Evolutionary conservation across 2,329 filamentous ascomycete genomes (phyloP).

Genomic region (Pseudogymnoascus sp.): DNA sequence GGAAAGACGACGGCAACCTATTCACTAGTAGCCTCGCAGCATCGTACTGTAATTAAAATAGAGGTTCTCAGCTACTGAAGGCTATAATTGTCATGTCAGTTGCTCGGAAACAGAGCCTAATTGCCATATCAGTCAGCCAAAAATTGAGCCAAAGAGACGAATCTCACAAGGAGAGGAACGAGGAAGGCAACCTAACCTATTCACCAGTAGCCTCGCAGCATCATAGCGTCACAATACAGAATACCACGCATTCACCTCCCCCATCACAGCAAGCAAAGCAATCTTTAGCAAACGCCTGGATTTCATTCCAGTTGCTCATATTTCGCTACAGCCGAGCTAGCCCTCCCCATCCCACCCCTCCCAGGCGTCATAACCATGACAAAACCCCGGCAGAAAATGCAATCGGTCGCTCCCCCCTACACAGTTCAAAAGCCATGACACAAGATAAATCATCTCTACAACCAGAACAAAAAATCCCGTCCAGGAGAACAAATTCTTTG

Average conservation of each 20-base stretch:
- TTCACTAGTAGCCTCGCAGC: not conserved
- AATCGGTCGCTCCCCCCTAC: not conserved
- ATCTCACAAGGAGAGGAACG: not conserved
- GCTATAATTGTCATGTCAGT: not conserved
- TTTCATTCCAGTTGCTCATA: conserved; percentile 14
- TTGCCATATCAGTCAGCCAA: too few species aligned
- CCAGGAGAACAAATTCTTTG: conserved; percentile 13
- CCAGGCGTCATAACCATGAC: conserved; percentile 15
- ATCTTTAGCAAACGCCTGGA: not conserved
- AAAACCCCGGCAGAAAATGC: conserved; percentile 6
- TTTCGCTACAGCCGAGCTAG: conserved; percentile 17
- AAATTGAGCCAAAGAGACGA: not conserved
- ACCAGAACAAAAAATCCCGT: not conserved
- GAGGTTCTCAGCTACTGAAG: not conserved
- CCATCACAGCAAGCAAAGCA: not conserved
- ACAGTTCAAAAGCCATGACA: conserved; percentile 10
- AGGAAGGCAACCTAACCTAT: not conserved
- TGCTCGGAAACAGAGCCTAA: not conserved
- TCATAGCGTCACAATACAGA: not conserved
- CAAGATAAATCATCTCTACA: not conserved
- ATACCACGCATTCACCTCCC: not conserved
- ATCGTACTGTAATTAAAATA: not conserved
- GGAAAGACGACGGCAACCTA: too few species aligned
- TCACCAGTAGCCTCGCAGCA: not conserved
- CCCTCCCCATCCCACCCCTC: conserved; percentile 14